These are phyloP conservation scores for Cadophora sp. DNA, from an alignment of 2,329 filamentous ascomycete species.

Conservation along the genomic window DNA sequence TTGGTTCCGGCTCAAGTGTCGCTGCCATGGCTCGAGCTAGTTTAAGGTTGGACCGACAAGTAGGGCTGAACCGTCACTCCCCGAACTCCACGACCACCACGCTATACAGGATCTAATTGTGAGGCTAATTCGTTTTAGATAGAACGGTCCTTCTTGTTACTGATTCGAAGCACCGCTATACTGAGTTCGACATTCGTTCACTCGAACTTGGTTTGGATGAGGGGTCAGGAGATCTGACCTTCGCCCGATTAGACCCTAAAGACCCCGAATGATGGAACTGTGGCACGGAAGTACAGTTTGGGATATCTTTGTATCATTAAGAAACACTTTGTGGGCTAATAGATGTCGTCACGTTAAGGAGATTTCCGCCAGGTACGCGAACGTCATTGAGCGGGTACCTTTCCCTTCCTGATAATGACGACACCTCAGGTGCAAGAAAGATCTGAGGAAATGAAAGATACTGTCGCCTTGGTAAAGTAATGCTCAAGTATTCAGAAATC, in stretches of 20 bases:
- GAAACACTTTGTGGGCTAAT: neutral
- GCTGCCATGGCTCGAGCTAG: neutral
- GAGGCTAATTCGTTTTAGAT: neutral
- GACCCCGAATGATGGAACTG: too few species aligned
- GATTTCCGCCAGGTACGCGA: neutral
- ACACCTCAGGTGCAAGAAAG: too few species aligned
- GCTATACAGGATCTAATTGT: neutral
- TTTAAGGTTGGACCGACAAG: neutral
- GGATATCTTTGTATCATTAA: neutral
- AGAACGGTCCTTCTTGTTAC: neutral
- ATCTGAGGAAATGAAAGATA: too few species aligned
- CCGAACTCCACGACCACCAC: neutral
- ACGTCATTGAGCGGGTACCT: neutral
- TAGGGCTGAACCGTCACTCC: neutral
- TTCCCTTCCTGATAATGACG: too few species aligned
- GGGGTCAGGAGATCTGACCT: neutral
- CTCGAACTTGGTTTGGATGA: neutral
- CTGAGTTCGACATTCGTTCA: neutral
- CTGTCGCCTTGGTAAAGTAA: too few species aligned
- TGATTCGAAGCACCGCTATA: too few species aligned
- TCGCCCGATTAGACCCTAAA: neutral
- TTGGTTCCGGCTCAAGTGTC: neutral
- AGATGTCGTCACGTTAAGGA: neutral
- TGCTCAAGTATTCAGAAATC: too few species aligned
- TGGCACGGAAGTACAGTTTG: neutral